Base-by-base conservation (phyloP, 306 rosid species). In the Rosa chinensis region DNA sequence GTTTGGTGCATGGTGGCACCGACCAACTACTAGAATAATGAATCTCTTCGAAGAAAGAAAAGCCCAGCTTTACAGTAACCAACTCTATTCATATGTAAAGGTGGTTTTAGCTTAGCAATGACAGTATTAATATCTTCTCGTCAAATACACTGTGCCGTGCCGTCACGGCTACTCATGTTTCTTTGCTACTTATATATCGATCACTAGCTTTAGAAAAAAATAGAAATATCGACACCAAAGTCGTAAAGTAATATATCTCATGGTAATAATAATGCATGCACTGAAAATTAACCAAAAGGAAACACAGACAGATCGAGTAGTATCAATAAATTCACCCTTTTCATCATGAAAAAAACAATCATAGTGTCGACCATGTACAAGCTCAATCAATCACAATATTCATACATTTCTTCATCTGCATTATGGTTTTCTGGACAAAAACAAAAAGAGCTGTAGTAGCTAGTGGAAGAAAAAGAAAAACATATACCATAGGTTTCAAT, bases 111-210 rank as follows among this genome's bases (percentile, higher is more conserved):
- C 44, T 17, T 58, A 66, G 25, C 48, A 17, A 67, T 42, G 42
- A 20, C 44, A 8, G 72, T 40, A 67, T 48, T 53, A 77, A 85
- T 53, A 66, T 82, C 62, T 66, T 81, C 79, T 74, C 48, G 10
- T 58, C n/a, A 70, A 58, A 58, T 11, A 20, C 63, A 74, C 18
- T 72, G 16, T 83, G 77, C 85, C 89, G 76, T 88, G 84, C 79
- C 91, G 86, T 85, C 79, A 56, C 89, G 85, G 79, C 77, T 80
- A 81, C 89, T 85, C 87, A 69, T 83, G 87, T 76, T 79, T 85
- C 78, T 68, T 72, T 70, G 66, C 67, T 66, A 8, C 2, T 8
- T 66, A 39, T 8, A 3, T 18, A 45, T 18, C 10, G 13, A 53
- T 74, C 82, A 71, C 76, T 28, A 28, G 32, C 32, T 71, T 44